Evolutionary conservation across 768 basidiomycete species (phyloP), one percentile per base, ranked within the genome.

Genomic region (Paxillus involutus): DNA sequence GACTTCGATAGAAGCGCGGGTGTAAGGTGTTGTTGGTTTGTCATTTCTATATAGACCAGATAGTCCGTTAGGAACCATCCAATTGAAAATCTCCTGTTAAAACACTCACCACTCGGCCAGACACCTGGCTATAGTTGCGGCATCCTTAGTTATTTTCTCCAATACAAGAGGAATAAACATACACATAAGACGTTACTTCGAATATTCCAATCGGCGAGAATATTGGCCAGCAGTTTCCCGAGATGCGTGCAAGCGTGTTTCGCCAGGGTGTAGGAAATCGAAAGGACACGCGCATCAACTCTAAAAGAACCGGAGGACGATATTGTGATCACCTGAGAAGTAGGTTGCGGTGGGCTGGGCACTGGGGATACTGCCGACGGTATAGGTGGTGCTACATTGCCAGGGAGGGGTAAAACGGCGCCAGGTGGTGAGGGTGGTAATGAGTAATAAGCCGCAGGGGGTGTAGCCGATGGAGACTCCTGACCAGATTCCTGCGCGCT

Each of bases 221-320:
- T 68, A 62, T 88, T 89, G 9, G 88, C 85, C 53, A 91, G 74
- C 39, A 89, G 74, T 69, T 86, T 89, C 30, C 88, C 89, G 33
- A 91, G 76, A 64, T 91, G 89, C 4, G 84, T 88, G 56, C 79
- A 83, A 0, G 89, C 89, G 40, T 77, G 79, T 68, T 92, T 91
- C 48, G 88, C 83, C 14, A 91, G 75, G 2, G 88, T 88, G 62
- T 92, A 92, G 43, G 88, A 88, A 44, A 85, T 69, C 33, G 86
- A 86, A 55, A 89, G 77, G 30, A 85, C 68, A 60, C 78, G 80
- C 14, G 84, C 73, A 64, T 91, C 88, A 47, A 85, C 69, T 47
- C 88, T 75, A 72, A 88, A 88, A 11, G 80, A 77, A 11, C 85
- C 86, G 42, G 85, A 85, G 44, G 85, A 87, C 0, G 87, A 85